phyloP scores from a whole-genome alignment of 441 rosid species.

The Lepidium campestre region DNA sequence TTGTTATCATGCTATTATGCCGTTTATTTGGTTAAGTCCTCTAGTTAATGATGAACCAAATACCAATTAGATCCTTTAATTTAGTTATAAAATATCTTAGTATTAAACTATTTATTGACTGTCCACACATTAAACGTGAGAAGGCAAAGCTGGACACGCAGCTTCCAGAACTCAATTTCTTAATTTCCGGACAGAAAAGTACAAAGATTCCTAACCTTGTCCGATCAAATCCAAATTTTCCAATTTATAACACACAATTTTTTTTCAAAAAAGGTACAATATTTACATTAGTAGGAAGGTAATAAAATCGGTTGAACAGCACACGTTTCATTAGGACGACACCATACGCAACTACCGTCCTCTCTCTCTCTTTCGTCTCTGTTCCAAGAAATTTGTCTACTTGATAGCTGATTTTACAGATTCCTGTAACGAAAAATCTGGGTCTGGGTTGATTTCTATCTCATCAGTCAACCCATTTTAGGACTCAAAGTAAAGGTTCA shows the following conservation, averaged over 20 bases:
- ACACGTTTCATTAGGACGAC: constrained; percentile 12
- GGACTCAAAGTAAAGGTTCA: constrained; percentile 10
- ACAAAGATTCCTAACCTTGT: constrained; percentile 5
- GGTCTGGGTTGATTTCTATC: constrained; percentile 18
- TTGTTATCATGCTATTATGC: not conserved
- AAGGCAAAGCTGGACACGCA: constrained; percentile 30
- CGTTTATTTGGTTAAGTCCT: not conserved
- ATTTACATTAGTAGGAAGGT: not conserved
- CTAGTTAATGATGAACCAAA: not conserved
- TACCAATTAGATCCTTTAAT: not conserved
- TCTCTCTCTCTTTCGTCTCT: not conserved
- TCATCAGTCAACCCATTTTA: constrained; percentile 17
- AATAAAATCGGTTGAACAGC: not conserved
- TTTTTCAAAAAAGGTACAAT: not conserved
- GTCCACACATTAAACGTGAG: constrained; percentile 27
- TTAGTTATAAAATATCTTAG: not conserved
- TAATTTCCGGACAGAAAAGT: not conserved
- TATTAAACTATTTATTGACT: too few relatives aligned
- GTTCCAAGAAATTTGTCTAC: not conserved
- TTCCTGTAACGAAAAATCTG: not conserved
- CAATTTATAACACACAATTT: not conserved
- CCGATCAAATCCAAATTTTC: not conserved
- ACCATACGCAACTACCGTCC: constrained; percentile 19
- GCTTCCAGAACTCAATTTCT: not conserved
- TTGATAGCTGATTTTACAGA: not conserved